Percentiles rank a stretch among this genome's conserved stretches.
phyloP scores from a whole-genome alignment of 805 yeast genomes.

The Yamadazyma sp. region DNA sequence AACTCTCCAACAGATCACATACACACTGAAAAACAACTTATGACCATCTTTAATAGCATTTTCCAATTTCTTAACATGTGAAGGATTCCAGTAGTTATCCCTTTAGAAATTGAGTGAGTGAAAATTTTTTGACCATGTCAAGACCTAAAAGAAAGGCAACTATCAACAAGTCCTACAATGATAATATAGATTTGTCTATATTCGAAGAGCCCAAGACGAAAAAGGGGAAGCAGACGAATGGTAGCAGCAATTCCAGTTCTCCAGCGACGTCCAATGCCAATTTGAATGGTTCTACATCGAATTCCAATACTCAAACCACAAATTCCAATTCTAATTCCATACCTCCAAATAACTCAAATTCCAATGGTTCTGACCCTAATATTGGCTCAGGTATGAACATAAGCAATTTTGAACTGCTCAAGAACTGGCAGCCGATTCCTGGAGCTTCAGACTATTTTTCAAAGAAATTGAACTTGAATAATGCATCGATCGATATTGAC shows the following conservation, averaged over 20 bases:
- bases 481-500: conserved; percentile 39
- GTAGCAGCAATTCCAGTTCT: neutral
- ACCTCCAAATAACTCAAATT: too few species aligned
- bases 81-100: too few species aligned
- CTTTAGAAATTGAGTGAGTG: conserved; percentile 2
- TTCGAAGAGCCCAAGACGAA: conserved; percentile 18
- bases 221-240: neutral
- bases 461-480: conserved; percentile 36
- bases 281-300: neutral
- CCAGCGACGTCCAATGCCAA: neutral
- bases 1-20: too few species aligned
- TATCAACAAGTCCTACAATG: conserved; percentile 33
- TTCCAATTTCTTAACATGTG: too few species aligned
- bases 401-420: conserved; percentile 15
- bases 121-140: conserved; percentile 14
- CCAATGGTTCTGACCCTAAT: neutral
- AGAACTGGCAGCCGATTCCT: conserved; percentile 55
- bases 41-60: too few species aligned
- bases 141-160: conserved; percentile 39
- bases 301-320: neutral
- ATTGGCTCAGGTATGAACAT: neutral
- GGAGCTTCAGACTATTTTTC: conserved; percentile 39
- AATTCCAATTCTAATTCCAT: neutral
- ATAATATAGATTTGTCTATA: conserved; percentile 24
- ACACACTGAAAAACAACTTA: too few species aligned